Conservation (phyloP, 495 filamentous ascomycete genomes). For the Hypoxylon trugodes region DNA sequence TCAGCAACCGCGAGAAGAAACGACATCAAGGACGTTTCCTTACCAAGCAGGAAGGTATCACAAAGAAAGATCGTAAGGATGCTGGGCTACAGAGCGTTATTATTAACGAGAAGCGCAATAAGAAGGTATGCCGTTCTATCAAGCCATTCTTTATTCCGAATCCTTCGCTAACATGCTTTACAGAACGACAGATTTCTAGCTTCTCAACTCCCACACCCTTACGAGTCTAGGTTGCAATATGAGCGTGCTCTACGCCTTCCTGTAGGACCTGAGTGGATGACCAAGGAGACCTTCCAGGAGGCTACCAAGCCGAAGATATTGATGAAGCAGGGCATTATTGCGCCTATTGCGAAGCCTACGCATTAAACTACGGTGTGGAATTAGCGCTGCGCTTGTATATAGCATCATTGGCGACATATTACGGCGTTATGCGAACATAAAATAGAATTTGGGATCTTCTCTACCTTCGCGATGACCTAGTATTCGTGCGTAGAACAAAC, state of each 20-base stretch:
- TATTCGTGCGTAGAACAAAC: too few relatives aligned
- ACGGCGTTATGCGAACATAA: neutral
- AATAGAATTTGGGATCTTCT: too few relatives aligned
- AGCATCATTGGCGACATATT: neutral
- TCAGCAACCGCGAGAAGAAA: slow-evolving; percentile 69
- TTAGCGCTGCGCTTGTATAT: too few relatives aligned
- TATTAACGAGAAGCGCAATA: slow-evolving; percentile 88
- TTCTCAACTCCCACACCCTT: slow-evolving; percentile 80
- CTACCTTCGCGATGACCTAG: too few relatives aligned
- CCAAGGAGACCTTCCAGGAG: slow-evolving; percentile 90
- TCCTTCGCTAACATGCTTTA: slow-evolving; percentile 41
- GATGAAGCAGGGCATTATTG: slow-evolving; percentile 91
- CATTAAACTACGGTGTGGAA: slow-evolving; percentile 19
- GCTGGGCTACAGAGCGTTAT: slow-evolving; percentile 83
- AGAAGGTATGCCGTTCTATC: slow-evolving; percentile 74
- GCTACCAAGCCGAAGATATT: slow-evolving; percentile 90
- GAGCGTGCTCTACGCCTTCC: slow-evolving; percentile 87
- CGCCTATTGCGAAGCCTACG: slow-evolving; percentile 81
- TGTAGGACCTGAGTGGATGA: slow-evolving; percentile 92
- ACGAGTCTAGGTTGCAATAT: slow-evolving; percentile 87
- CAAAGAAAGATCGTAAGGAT: slow-evolving; percentile 80
- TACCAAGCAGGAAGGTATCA: slow-evolving; percentile 78
- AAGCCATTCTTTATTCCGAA: neutral
- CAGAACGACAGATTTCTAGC: slow-evolving; percentile 91
- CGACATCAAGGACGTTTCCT: slow-evolving; percentile 67